phyloP scores from a whole-genome alignment of 441 rosid species.

The Flueggea neowawraea region DNA sequence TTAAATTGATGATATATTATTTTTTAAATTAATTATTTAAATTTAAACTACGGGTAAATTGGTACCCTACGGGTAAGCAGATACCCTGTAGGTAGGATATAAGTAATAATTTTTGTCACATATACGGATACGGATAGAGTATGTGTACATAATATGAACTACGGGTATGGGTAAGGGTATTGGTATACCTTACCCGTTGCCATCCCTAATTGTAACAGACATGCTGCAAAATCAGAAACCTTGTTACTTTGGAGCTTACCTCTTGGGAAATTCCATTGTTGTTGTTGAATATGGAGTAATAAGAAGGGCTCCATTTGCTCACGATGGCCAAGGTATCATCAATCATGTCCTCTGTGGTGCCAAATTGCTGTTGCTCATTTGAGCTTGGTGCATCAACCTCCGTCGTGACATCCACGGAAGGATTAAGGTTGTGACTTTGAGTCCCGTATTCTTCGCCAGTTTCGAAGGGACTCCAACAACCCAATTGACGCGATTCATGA shows the following conservation, averaged over 20 bases:
- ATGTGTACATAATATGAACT: no score
- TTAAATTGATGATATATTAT: no score
- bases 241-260: conserved; percentile 25
- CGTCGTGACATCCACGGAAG: conserved; percentile 13
- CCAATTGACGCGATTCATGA: conserved; percentile 16
- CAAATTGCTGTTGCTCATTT: conserved; percentile 10
- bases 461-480: conserved; percentile 28
- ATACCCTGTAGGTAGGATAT: no score
- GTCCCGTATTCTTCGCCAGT: conserved; percentile 28
- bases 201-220: neutral
- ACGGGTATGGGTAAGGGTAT: no score
- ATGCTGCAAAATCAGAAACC: neutral
- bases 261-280: conserved; percentile 40
- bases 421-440: conserved; percentile 10
- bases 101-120: no score
- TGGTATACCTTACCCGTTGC: no score
- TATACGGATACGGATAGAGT: no score
- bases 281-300: conserved; percentile 30
- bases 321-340: conserved; percentile 33
- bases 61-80: no score
- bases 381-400: conserved; percentile 27
- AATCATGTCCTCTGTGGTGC: conserved; percentile 22
- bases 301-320: conserved; percentile 38
- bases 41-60: no score
- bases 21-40: no score